Base-by-base conservation (phyloP, 2,329 filamentous ascomycete genomes). In the Xylaria polymorpha region DNA sequence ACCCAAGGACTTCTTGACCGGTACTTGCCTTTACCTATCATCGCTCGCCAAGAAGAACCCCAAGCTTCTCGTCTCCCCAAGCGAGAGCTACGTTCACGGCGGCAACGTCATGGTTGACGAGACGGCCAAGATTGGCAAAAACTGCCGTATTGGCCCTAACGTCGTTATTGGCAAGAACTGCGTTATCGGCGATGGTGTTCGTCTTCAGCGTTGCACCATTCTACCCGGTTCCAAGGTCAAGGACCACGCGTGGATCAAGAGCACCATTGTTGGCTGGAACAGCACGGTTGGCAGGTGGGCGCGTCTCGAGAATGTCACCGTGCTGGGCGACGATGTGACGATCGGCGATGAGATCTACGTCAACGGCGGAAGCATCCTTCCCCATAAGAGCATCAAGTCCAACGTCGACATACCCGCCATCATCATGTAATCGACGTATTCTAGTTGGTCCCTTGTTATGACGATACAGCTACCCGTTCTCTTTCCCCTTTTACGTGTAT, bases 191-290 rank as follows among this genome's bases (percentile, higher is more conserved):
- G 95, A 99, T 74, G 96, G 95, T 79, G 96, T 98, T 50, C 90
- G 95, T 75, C 88, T 99, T 74, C 95, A 98, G 84, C 91, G 96
- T 76, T 97, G 93, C 78, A 96, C 98, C 29, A 84, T 99, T 66
- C 87, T 99, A 73, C 88, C 91, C 71, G 92, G 93, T 77, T 94
- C 92, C 83, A 97, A 97, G 85, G 91, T 98, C 83, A 98, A 98
- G 88, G 96, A 99, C 80, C 95, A 99, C 81, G 96, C 96, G 57
- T 98, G 95, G 95, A 89, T 99, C 82, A 98, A 98, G 90, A 97
- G 93, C 80, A 96, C 95, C 77, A 98, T 99, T 81, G 94, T 98
- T 62, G 95, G 95, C 78, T 99, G 95, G 95, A 97, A 98, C 88
- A 97, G 94, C 85, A 92, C 90, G 43, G 94, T 99, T 66, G 95